Base-by-base conservation (phyloP, 164 flowering plant species). In the Vitis cinerea region DNA sequence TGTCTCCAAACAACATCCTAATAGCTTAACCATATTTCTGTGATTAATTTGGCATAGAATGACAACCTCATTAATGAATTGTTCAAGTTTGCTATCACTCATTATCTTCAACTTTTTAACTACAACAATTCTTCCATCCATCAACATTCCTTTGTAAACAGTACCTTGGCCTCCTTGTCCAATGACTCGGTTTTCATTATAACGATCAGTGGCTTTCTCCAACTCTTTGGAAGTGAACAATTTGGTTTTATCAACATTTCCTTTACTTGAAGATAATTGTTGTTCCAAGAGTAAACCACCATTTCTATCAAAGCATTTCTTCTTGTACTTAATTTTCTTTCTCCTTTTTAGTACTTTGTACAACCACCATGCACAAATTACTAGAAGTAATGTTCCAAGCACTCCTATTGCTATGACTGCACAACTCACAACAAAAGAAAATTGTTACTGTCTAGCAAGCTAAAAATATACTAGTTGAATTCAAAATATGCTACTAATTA, bases 1-100 rank as follows among this genome's bases (percentile, higher is more conserved):
- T 6, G 76, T 64, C 61, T 76, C 75, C n/a, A 76, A 64, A 60
- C 75, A 76, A 37, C 44, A 37, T 4, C 44, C 44, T 37, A 37
- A 37, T 37, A 37, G 16, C 74, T 66, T 75, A 14, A 58, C 61
- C 13, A 76, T 75, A 53, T 37, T 72, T n/a, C 69, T 68, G 19
- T 77, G 77, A 53, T 69, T 66, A 13, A 77, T 66, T 47, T 73
- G 74, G 8, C 71, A 70, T 44, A 73, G 56, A 30, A 73, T n/a
- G 64, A 61, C 67, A 15, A 77, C 68, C 59, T 77, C 77, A 48
- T 77, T 77, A 10, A 65, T 69, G 71, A 77, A 77, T 44, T 65
- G 64, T 48, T 55, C 65, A 10, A 77, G 48, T 37, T 70, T 64
- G 59, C 19, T 3, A 0, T 67, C 55, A 17, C 64, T 55, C 4